These are phyloP conservation scores for Nicotiana tomentosiformis DNA, from an alignment of 257 asterid species.

Conservation along the genomic window DNA sequence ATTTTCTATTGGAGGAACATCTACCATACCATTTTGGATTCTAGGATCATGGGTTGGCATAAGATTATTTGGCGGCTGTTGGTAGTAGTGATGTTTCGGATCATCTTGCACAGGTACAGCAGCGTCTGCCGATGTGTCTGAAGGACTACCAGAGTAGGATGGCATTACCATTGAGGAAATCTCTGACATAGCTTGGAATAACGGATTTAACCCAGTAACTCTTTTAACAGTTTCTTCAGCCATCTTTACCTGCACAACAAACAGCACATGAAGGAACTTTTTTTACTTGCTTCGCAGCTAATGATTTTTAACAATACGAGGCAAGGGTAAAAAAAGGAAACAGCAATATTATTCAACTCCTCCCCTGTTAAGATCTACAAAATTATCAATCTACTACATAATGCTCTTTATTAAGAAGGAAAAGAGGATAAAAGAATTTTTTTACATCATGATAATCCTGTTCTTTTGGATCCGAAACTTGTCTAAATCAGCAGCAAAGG, in stretches of 20 bases:
- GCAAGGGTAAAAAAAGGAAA: not conserved
- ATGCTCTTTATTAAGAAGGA: not conserved
- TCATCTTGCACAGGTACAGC: slow-evolving; percentile 63
- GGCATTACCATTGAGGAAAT: slow-evolving; percentile 57
- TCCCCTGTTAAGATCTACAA: not conserved
- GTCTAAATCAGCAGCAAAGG: not conserved
- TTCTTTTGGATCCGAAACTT: not conserved
- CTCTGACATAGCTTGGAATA: slow-evolving; percentile 81
- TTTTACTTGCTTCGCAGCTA: not conserved
- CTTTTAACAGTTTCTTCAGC: slow-evolving; percentile 89
- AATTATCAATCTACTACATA: not conserved
- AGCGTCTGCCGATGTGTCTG: slow-evolving; percentile 59
- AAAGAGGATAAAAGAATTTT: not conserved
- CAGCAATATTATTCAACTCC: not conserved
- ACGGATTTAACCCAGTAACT: slow-evolving; percentile 75
- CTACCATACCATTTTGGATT: slow-evolving; percentile 37
- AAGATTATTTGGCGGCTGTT: slow-evolving; percentile 32
- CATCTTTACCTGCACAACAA: slow-evolving; percentile 69
- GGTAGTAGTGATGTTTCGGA: slow-evolving; percentile 48
- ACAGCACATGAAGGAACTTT: not conserved
- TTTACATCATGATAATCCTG: not conserved
- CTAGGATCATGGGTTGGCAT: slow-evolving; percentile 29
- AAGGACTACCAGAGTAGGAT: slow-evolving; percentile 52
- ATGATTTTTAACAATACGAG: not conserved
- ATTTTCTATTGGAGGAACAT: slow-evolving; percentile 31